Percentiles rank a stretch among this genome's conserved stretches.
Conservation (phyloP, 225 moss, liverwort and hornwort species). For the Asterella californica region DNA sequence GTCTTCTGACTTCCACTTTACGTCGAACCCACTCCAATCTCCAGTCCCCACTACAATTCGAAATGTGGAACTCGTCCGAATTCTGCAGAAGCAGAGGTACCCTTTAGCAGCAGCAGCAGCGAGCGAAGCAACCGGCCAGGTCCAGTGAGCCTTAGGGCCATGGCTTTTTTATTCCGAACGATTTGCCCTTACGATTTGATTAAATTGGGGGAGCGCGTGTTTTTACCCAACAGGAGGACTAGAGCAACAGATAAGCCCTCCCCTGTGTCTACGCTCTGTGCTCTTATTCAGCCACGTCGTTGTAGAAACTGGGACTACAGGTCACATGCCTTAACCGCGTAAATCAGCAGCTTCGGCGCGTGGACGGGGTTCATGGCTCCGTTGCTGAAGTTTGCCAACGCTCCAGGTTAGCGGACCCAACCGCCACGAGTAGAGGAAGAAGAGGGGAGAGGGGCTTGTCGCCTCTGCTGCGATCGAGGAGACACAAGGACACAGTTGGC, state of each 20-base stretch:
- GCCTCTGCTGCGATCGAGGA: neutral
- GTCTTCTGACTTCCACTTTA: neutral
- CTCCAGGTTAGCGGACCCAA: slow-evolving; percentile 1
- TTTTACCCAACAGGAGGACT: neutral
- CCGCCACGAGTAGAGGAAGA: slow-evolving; percentile 10
- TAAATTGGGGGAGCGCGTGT: neutral
- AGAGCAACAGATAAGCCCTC: neutral
- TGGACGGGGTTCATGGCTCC: neutral
- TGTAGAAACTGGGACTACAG: neutral
- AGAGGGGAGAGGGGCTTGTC: too few species aligned
- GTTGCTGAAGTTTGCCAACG: neutral
- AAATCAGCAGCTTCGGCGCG: slow-evolving; percentile 5
- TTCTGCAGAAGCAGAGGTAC: neutral
- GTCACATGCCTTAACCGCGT: slow-evolving; percentile 13
- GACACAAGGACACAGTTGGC: neutral
- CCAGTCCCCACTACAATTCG: too few species aligned
- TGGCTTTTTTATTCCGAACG: neutral
- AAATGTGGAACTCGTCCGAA: neutral
- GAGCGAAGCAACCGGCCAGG: neutral
- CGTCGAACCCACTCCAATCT: neutral
- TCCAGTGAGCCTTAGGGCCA: neutral
- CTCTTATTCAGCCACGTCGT: slow-evolving; percentile 4
- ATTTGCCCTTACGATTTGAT: neutral
- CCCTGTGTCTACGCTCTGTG: neutral
- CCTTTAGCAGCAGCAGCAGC: neutral